Conservation (phyloP, 352 stramenopile genomes). For the Phytophthora boehmeriae region DNA sequence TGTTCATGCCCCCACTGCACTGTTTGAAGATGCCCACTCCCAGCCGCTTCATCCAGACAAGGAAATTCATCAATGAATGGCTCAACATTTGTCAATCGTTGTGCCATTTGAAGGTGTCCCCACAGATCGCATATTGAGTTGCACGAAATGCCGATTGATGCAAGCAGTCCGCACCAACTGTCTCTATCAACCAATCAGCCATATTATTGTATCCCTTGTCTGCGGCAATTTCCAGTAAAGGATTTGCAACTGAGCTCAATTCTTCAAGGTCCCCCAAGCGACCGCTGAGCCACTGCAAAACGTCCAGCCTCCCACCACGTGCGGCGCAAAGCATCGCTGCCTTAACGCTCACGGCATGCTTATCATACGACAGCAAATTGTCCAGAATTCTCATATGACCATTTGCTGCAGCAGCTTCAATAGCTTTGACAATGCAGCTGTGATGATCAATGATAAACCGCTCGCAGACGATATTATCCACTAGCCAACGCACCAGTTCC, state of each 20-base stretch:
- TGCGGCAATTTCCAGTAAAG: slow-evolving; percentile 23
- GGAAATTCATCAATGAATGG: slow-evolving; percentile 17
- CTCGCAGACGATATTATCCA: slow-evolving; percentile 19
- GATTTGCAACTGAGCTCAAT: slow-evolving; percentile 12
- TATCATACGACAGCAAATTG: slow-evolving; percentile 29
- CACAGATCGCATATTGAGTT: slow-evolving; percentile 24
- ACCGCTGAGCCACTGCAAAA: slow-evolving; percentile 25
- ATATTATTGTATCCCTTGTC: slow-evolving; percentile 17
- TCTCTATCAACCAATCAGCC: slow-evolving; percentile 23
- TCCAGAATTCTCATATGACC: slow-evolving; percentile 25
- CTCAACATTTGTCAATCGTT: slow-evolving; percentile 16
- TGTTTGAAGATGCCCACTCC: slow-evolving; percentile 23
- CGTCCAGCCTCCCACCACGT: slow-evolving; percentile 10
- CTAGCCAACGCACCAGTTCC: slow-evolving; percentile 26
- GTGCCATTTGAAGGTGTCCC: slow-evolving; percentile 26
- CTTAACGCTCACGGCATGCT: slow-evolving; percentile 12
- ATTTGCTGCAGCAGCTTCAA: slow-evolving; percentile 19
- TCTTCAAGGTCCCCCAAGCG: background rate
- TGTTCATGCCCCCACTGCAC: slow-evolving; percentile 28
- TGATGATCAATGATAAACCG: slow-evolving; percentile 27
- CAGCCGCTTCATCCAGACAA: slow-evolving; percentile 25
- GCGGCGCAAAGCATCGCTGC: slow-evolving; percentile 20
- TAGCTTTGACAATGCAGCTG: slow-evolving; percentile 30
- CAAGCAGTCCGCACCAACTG: slow-evolving; percentile 18
- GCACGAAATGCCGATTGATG: slow-evolving; percentile 17